Base-by-base conservation (phyloP, 2,329 filamentous ascomycete species). In the Pseudocercospora musae region DNA sequence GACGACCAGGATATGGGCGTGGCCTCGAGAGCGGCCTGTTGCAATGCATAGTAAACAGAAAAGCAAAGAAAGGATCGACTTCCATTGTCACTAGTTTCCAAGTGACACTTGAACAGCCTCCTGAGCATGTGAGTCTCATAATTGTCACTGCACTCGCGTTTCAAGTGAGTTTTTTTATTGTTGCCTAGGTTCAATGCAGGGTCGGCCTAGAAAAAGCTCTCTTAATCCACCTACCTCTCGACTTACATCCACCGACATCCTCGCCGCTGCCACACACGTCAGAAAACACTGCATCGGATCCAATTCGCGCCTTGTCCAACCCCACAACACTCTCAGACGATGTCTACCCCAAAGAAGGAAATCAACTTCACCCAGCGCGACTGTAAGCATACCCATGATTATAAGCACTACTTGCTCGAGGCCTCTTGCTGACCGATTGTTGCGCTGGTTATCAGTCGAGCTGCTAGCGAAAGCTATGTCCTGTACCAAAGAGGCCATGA, bases 351-450 rank as follows among this genome's bases (percentile, higher is more conserved):
- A 40, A 44, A 46, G 37, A 57, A 57, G 37, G 54, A 59, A 18
- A 52, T 44, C 59, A 55, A 33, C n/a, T 63, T 70, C 50, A 65
- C 62, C 49, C 3, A 44, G 21, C 64, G 63, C 50, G 68, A 70
- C 44, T 55, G 37, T 40, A 40, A 40, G 37, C 37, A 40, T 40
- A 8, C 13, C 6, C 15, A 40, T 18, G 37, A 40, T 40, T n/a
- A 4, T 7, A 5, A 40, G 37, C 37, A n/a, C 37, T 40, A 13
- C 15, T 18, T 7, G 15, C 37, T 40, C 15, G 3, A 40, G 15
- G 7, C 37, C 15, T 40, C 5, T 40, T 13, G 15, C 37, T 40
- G 15, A 40, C 15, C 8, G 15, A 18, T 11, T 40, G 15, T 18
- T 11, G 33, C 33, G 13, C 9, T 37, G 33, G 3, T 13, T 15